Base-by-base conservation (phyloP, 2,329 filamentous ascomycete species). In the Pseudocercospora crystallina region DNA sequence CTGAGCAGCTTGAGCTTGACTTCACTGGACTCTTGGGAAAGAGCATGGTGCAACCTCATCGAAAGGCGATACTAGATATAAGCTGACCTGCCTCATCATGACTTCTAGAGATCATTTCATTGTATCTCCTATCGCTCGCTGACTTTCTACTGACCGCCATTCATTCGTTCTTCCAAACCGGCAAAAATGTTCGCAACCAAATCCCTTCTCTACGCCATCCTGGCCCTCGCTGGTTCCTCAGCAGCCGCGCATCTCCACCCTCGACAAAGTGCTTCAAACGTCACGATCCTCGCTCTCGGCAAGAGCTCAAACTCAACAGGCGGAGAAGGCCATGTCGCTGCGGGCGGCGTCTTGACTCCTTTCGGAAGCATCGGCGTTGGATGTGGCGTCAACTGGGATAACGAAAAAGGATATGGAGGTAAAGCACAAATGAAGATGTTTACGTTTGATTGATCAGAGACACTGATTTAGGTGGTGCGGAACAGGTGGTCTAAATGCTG, bases 311-410 rank as follows among this genome's bases (percentile, higher is more conserved):
- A 59, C 31, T 31, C 40, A 2, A 59, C 57, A 1, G 54, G 57
- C 11, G 57, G 54, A 30, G 40, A 49, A 32, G 57, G 51, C 29
- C 36, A 46, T 20, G 52, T 57, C 11, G 47, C 54, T 20, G 55
- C 52, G 8, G 47, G 31, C 3, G 57, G 57, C 20, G 41, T 32
- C 3, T 33, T 59, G 9, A 26, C 12, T 9, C 54, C 54, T 3
- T 59, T 59, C 20, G 57, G 54, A 1, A 31, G 13, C 0, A 53
- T 59, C 17, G 54, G 54, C 10, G 48, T 56, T 5, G 57, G 54
- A 9, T 60, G 57, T 33, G 57, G 54, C 11, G 43, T 60, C 11
- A 54, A 58, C 17, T 60, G 57, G 57, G 33, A 53, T 14, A 40
- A 46, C 9, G 40, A 43, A 7, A 48, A 47, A 9, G 50, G 35